These are phyloP conservation scores for Diaporthe citri DNA, from an alignment of 2,329 filamentous ascomycete species.

Conservation along the genomic window DNA sequence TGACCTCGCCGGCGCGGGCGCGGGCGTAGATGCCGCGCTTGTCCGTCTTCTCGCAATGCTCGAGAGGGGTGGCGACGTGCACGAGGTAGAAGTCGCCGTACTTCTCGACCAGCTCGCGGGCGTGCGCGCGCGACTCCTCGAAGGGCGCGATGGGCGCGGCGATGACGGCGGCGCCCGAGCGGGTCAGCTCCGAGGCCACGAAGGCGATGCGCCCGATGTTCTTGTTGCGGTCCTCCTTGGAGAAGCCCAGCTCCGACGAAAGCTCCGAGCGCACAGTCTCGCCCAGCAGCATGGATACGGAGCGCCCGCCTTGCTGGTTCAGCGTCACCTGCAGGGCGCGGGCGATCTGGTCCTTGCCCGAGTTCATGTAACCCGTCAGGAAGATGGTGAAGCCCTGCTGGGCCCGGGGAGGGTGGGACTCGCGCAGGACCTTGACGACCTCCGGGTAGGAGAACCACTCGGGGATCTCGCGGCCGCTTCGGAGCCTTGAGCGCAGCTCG, in stretches of 20 bases:
- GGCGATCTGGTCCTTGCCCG: conserved; percentile 95
- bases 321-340: conserved; percentile 96
- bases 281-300: conserved; percentile 92
- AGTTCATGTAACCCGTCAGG: conserved; percentile 96
- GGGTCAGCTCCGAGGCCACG: conserved; percentile 93
- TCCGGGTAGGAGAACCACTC: conserved; percentile 99
- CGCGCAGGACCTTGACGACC: conserved; percentile 94
- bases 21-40: conserved; percentile 89
- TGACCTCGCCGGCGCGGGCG: conserved; percentile 90
- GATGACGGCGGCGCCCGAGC: conserved; percentile 93
- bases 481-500: conserved; percentile 91
- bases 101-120: conserved; percentile 88
- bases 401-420: conserved; percentile 92
- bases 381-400: conserved; percentile 98
- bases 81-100: conserved; percentile 93
- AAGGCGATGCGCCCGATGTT: conserved; percentile 98
- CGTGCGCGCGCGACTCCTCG: conserved; percentile 80
- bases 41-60: conserved; percentile 95
- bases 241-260: conserved; percentile 95
- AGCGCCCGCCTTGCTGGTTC: conserved; percentile 96
- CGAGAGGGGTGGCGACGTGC: conserved; percentile 92
- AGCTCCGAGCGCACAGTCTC: conserved; percentile 96
- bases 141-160: conserved; percentile 97
- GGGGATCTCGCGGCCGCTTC: conserved; percentile 93
- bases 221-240: conserved; percentile 88